Percentiles rank a stretch among this genome's conserved stretches.
phyloP scores from a whole-genome alignment of 2,329 filamentous ascomycete species.

The Dothidotthia symphoricarpi region DNA sequence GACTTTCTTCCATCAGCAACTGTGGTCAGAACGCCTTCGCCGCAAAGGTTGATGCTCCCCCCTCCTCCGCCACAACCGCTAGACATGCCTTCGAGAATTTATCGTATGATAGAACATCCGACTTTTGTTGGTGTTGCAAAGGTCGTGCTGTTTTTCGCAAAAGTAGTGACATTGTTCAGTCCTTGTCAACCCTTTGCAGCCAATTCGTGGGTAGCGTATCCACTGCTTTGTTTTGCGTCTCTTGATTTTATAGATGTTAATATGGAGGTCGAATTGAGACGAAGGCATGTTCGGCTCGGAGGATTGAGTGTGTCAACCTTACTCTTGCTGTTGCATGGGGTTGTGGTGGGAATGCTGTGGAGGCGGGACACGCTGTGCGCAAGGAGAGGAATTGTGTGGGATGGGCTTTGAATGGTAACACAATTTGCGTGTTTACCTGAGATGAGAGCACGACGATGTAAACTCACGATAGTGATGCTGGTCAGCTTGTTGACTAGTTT shows the following conservation, averaged over 20 bases:
- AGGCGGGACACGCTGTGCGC: conserved; percentile 34
- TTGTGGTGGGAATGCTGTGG: conserved; percentile 43
- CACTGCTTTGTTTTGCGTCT: conserved; percentile 66
- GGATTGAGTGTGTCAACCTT: conserved; percentile 16
- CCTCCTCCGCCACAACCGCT: conserved; percentile 26
- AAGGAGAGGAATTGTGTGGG: conserved; percentile 25
- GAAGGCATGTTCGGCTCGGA: conserved; percentile 24
- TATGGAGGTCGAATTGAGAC: conserved; percentile 19
- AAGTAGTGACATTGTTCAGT: conserved; percentile 63
- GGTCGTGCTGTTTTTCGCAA: conserved; percentile 64
- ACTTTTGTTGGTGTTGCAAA: conserved; percentile 45
- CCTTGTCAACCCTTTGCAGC: conserved; percentile 71
- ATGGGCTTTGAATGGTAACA: conserved; percentile 5
- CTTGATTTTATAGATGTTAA: conserved; percentile 54
- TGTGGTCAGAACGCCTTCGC: conserved; percentile 14
- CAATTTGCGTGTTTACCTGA: too few relatives aligned
- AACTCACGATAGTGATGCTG: too few relatives aligned
- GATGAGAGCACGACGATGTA: too few relatives aligned
- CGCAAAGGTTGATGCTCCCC: conserved; percentile 35
- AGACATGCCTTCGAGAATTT: conserved; percentile 3
- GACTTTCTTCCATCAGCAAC: conserved; percentile 25
- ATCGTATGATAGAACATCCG: conserved; percentile 31
- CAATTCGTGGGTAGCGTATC: conserved; percentile 63
- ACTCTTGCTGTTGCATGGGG: conserved; percentile 50
- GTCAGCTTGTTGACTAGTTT: too few relatives aligned